phyloP scores from a whole-genome alignment of 1,284 basidiomycete genomes.

The Tilletia walkeri region DNA sequence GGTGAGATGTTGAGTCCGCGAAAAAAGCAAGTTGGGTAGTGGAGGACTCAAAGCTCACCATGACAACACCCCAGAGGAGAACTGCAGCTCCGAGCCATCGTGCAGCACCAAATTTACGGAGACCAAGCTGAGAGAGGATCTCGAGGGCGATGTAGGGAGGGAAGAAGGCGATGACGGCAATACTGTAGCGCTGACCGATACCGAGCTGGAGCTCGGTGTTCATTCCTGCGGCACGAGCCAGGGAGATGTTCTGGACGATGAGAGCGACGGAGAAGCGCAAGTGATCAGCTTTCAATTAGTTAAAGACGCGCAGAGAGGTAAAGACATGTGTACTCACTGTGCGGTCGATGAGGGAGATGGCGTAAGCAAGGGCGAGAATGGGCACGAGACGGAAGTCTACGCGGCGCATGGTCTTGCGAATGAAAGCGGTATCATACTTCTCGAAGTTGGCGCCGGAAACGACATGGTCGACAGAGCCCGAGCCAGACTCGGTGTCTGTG shows the following conservation, averaged over 20 bases:
- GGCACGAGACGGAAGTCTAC: slow-evolving; percentile 55
- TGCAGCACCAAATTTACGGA: slow-evolving; percentile 56
- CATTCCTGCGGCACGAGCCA: slow-evolving; percentile 45
- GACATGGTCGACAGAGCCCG: background rate
- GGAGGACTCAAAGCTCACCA: slow-evolving; percentile 39
- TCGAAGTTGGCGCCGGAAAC: background rate
- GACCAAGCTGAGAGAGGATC: slow-evolving; percentile 42
- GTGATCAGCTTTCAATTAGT: no score
- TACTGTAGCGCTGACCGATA: slow-evolving; percentile 35
- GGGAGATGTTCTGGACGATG: slow-evolving; percentile 30
- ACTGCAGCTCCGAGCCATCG: slow-evolving; percentile 53
- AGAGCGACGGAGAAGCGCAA: background rate
- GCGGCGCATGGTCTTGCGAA: slow-evolving; percentile 3
- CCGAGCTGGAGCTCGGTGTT: slow-evolving; percentile 35
- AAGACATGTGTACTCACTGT: slow-evolving; percentile 6
- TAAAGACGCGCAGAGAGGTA: background rate
- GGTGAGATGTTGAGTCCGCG: background rate
- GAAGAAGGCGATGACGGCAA: slow-evolving; percentile 57
- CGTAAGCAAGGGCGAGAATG: slow-evolving; percentile 55
- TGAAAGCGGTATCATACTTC: background rate
- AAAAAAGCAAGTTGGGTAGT: no score
- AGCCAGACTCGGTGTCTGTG: slow-evolving; percentile 15
- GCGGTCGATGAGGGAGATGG: slow-evolving; percentile 53
- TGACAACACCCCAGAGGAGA: slow-evolving; percentile 56
- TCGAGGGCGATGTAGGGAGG: slow-evolving; percentile 52